Percentiles rank a stretch among this genome's conserved stretches.
These are phyloP conservation scores for Astrocystis sublimbata DNA, from an alignment of 495 filamentous ascomycete species.

Conservation along the genomic window DNA sequence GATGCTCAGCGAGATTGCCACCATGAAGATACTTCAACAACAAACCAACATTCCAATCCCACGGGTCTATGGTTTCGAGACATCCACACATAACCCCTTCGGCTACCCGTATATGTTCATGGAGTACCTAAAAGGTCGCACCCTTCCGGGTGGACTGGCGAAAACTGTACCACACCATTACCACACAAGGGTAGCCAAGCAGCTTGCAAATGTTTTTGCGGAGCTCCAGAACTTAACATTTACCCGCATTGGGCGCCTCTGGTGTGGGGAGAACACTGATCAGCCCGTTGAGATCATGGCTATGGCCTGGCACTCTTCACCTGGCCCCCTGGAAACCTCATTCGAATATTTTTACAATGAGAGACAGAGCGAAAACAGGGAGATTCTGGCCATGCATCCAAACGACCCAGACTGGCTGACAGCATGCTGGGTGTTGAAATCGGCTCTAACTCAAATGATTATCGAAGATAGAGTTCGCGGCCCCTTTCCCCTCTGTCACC, in stretches of 20 bases:
- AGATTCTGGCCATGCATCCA: background rate
- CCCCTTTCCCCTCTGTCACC: slow-evolving; percentile 3
- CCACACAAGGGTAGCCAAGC: background rate
- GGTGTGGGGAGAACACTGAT: background rate
- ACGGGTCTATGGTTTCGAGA: background rate
- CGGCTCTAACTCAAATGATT: background rate
- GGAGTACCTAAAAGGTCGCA: background rate
- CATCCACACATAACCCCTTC: background rate
- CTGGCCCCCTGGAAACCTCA: background rate
- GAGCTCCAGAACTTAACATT: background rate
- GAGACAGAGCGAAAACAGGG: background rate
- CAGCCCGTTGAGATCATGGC: background rate
- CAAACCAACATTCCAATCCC: background rate
- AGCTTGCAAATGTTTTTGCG: background rate
- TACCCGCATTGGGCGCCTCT: background rate
- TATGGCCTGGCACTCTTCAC: background rate
- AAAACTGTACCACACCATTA: background rate
- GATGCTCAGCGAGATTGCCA: background rate
- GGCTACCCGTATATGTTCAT: background rate
- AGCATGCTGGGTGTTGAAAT: background rate
- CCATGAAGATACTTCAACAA: background rate
- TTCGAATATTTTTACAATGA: background rate
- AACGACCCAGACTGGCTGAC: background rate
- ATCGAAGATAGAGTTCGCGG: background rate
- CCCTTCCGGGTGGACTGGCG: background rate